Conservation (phyloP, 139 green algal genomes). For the Chlamydomonas schloesseri region DNA sequence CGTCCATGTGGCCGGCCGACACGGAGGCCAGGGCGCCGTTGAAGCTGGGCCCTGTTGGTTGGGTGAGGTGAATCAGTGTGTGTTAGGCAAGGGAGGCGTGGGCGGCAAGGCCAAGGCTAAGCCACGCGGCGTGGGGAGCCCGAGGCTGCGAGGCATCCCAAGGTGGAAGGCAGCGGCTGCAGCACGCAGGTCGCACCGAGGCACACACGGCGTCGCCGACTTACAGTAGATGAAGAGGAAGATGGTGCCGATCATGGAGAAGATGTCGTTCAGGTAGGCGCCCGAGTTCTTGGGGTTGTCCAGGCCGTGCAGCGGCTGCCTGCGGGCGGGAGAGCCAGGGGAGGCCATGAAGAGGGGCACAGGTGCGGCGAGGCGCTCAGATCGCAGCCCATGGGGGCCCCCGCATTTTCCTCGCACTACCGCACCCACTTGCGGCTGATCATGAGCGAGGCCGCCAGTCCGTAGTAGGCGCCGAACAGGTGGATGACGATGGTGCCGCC, state of each 20-base stretch:
- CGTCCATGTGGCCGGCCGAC: neutral
- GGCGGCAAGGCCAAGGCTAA: too few species aligned
- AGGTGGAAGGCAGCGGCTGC: too few species aligned
- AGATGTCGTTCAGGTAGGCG: slow-evolving; percentile 45
- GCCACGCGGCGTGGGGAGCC: too few species aligned
- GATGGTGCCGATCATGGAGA: slow-evolving; percentile 62
- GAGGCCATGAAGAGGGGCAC: neutral
- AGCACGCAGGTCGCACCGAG: too few species aligned
- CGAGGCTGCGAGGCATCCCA: too few species aligned
- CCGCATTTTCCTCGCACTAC: too few species aligned
- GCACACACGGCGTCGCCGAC: too few species aligned
- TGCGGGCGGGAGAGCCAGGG: neutral
- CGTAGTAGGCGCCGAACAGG: slow-evolving; percentile 36
- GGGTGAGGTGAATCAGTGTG: neutral
- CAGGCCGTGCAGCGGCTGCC: neutral
- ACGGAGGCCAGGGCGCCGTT: slow-evolving; percentile 69
- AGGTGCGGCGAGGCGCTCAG: neutral
- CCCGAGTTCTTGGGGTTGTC: slow-evolving; percentile 49
- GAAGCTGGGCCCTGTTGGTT: slow-evolving; percentile 68
- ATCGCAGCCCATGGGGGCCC: too few species aligned
- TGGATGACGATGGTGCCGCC: slow-evolving; percentile 61
- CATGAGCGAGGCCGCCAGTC: neutral
- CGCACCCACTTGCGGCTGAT: neutral
- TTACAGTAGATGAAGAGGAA: slow-evolving; percentile 64
- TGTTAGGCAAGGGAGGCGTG: too few species aligned